These are phyloP conservation scores for Russula vinacea DNA, from an alignment of 768 basidiomycete genomes.

Conservation along the genomic window DNA sequence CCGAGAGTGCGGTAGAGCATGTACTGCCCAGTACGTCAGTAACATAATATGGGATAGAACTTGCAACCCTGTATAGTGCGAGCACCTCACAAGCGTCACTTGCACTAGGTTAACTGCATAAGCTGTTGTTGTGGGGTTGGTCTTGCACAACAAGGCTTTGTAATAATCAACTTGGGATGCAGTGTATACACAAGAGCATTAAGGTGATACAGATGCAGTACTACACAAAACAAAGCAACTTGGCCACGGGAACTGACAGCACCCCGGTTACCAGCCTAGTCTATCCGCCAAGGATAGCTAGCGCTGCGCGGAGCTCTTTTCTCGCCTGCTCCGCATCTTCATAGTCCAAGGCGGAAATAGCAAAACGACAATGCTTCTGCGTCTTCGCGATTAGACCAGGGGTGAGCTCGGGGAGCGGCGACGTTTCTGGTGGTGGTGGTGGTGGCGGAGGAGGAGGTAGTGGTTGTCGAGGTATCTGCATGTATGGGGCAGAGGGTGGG, in stretches of 20 bases:
- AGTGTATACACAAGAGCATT: not conserved
- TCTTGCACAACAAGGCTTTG: too few relatives aligned
- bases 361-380: constrained; percentile 91
- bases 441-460: too few relatives aligned
- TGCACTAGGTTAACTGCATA: too few relatives aligned
- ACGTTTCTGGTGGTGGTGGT: constrained; percentile 15
- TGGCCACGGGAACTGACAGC: too few relatives aligned
- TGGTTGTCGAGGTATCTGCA: constrained; percentile 21
- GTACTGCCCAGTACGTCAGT: not conserved
- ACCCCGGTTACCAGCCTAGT: not conserved
- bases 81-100: not conserved
- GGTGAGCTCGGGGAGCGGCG: constrained; percentile 48
- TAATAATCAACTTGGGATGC: constrained; percentile 10
- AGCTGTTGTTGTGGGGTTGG: too few relatives aligned
- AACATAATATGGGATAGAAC: not conserved
- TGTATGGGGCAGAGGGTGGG: constrained; percentile 25
- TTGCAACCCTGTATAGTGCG: not conserved
- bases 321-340: constrained; percentile 87
- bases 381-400: constrained; percentile 64
- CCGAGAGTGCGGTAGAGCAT: not conserved
- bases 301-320: constrained; percentile 74
- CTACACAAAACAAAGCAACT: not conserved
- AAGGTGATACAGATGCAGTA: not conserved
- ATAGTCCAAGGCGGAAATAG: constrained; percentile 93
- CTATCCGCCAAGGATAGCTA: constrained; percentile 61